Conservation (phyloP, 345 rosid species). For the Carallia pectinifolia region DNA sequence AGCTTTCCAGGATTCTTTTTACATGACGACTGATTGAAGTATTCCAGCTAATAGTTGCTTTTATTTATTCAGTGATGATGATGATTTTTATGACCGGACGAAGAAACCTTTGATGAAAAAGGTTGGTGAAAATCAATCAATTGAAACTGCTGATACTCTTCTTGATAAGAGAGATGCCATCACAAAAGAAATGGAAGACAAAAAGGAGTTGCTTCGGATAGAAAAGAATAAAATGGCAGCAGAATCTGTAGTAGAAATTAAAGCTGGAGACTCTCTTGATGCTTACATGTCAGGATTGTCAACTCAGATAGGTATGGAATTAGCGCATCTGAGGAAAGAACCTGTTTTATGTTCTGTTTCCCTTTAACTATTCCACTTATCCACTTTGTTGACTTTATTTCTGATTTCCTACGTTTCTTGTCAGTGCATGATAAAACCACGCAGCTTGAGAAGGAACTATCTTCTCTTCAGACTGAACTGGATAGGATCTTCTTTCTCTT, state of each 20-base stretch:
- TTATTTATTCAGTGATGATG: conserved; percentile 67
- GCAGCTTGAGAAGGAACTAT: conserved; percentile 62
- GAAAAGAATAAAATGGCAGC: conserved; percentile 66
- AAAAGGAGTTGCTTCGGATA: conserved; percentile 43
- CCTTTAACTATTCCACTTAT: background rate
- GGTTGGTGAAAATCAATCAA: conserved; percentile 50
- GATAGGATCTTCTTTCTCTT: conserved; percentile 67
- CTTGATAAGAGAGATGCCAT: conserved; percentile 77
- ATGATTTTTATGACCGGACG: conserved; percentile 95
- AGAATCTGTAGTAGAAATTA: conserved; percentile 44
- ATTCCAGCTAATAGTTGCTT: conserved; percentile 11
- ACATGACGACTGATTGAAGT: background rate
- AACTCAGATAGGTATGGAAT: conserved; percentile 64
- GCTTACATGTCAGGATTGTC: conserved; percentile 91
- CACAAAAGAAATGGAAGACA: conserved; percentile 61
- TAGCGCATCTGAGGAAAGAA: background rate
- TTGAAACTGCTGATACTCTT: conserved; percentile 92
- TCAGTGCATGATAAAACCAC: conserved; percentile 69
- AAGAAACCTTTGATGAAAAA: conserved; percentile 55
- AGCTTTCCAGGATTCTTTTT: conserved; percentile 7
- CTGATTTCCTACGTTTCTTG: conserved; percentile 17
- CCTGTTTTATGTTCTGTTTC: background rate
- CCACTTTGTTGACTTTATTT: background rate
- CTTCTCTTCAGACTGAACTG: conserved; percentile 65
- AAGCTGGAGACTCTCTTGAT: conserved; percentile 80